phyloP scores from a whole-genome alignment of 495 filamentous ascomycete species.

The Xeromyces bisporus region DNA sequence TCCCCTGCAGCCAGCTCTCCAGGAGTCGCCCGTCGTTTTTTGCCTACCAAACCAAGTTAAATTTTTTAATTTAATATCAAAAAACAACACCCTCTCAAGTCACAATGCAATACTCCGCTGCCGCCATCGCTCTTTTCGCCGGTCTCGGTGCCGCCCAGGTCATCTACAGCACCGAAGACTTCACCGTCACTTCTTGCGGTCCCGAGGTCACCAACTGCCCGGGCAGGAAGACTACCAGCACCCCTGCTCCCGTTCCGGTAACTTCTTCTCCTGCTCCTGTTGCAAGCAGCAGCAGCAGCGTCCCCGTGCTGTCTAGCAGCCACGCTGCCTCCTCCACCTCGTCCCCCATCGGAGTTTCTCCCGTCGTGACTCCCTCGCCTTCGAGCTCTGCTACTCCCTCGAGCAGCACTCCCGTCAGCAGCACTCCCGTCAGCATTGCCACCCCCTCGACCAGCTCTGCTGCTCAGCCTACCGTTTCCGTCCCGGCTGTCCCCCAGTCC shows the following conservation, averaged over 20 bases:
- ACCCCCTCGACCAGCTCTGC: constrained; percentile 8
- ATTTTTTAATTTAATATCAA: too few relatives aligned
- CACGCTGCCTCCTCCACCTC: constrained; percentile 4
- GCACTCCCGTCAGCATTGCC: constrained; percentile 6
- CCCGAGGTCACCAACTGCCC: constrained; percentile 44
- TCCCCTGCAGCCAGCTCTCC: too few relatives aligned
- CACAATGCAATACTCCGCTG: constrained; percentile 40
- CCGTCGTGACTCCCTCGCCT: constrained; percentile 3
- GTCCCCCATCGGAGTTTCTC: constrained; percentile 6
- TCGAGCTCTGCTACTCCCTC: constrained; percentile 6
- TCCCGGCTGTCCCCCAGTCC: constrained; percentile 6
- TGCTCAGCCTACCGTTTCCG: too few relatives aligned
- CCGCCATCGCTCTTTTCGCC: constrained; percentile 33
- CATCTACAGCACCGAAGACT: constrained; percentile 37
- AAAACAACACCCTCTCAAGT: too few relatives aligned
- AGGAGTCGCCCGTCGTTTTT: too few relatives aligned
- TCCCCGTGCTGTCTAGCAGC: constrained; percentile 2
- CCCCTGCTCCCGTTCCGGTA: constrained; percentile 7
- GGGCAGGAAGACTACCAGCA: constrained; percentile 9
- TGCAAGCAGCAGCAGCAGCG: constrained; percentile 2
- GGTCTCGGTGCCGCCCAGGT: constrained; percentile 27
- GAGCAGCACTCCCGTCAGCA: constrained; percentile 3
- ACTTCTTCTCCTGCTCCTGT: constrained; percentile 5
- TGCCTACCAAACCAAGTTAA: too few relatives aligned
- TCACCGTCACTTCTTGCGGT: constrained; percentile 43